Evolutionary conservation across 371 early-diverging fungal species (phyloP).

Genomic region (Choanephora cucurbitarum): DNA sequence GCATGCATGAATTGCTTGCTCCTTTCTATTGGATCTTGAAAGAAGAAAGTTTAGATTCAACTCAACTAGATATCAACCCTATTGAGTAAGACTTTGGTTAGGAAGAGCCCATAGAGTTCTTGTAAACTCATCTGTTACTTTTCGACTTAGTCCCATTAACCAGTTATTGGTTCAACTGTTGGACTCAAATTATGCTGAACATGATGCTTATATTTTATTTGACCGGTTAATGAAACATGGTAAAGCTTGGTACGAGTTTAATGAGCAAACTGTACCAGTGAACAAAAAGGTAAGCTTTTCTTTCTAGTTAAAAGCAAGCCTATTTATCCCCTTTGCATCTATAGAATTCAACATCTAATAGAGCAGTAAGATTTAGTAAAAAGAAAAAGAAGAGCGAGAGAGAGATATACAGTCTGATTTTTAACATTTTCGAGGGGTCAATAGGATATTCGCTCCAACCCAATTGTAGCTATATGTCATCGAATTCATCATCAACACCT

Average conservation of each 20-base stretch:
- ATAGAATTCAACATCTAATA: no score
- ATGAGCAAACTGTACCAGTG: constrained; percentile 38
- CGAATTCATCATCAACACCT: constrained; percentile 75
- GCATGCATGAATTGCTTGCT: constrained; percentile 96
- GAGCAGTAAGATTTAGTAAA: no score
- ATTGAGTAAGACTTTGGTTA: no score
- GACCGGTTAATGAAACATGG: constrained; percentile 80
- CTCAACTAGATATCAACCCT: constrained; percentile 4
- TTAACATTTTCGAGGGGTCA: no score
- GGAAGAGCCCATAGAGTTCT: no score
- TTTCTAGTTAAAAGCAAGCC: no score
- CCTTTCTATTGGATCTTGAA: constrained; percentile 80
- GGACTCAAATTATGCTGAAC: constrained; percentile 68
- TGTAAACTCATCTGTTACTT: no score
- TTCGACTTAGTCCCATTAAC: constrained; percentile 37
- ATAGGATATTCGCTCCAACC: constrained; percentile 49
- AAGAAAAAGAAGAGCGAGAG: no score
- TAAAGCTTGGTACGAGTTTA: constrained; percentile 84
- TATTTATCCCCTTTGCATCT: no score
- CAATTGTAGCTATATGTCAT: constrained; percentile 75
- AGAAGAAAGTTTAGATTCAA: constrained; percentile 50
- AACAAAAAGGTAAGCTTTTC: constrained; percentile 19
- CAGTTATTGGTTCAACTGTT: constrained; percentile 38
- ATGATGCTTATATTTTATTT: constrained; percentile 85
- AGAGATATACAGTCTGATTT: no score